Base-by-base conservation (phyloP, 2,329 filamentous ascomycete genomes). In the Curvularia sp. region DNA sequence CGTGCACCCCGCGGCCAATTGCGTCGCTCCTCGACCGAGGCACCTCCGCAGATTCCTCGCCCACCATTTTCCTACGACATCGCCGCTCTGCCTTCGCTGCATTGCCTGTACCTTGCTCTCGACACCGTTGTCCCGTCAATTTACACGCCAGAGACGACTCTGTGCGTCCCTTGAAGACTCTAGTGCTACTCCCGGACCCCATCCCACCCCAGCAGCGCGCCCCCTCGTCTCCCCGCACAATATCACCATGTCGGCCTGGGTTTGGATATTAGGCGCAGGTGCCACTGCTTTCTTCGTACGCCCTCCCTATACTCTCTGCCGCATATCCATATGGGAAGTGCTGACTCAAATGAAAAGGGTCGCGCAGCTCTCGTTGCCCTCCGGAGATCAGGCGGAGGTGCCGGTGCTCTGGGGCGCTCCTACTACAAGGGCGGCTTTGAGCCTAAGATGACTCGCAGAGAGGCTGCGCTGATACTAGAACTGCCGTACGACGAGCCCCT, bases 381-480 rank as follows among this genome's bases (percentile, higher is more conserved):
- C 78, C 88, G 93, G 64, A 88, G 92, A 72, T 96, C 90, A 60
- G 90, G 91, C 10, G 71, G 67, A 15, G 89, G 89, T 59, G 80
- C 79, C 8, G 90, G 90, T 66, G 89, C 90, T 35, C 82, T 97
- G 69, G 95, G 95, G 70, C 93, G 93, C 78, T 88, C 93, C 42
- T 99, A 93, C 76, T 98, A 97, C 85, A 99, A 98, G 80, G 95
- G 95, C 68, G 95, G 95, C n/a, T 99, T 99, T 76, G 95, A 99
- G 82, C 84, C 88, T 60, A 91, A 90, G 79, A 99, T 99, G 94
- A 97, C 88, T 77, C 87, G 90, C 77, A 88, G 90, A 77, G 95
- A 99, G 81, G 95, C 95, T 22, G 85, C 93, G 4, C 81, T 99
- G 69, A 97, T 99, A 61, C 82, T 99, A 49, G 91, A 95, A 65